Base-by-base conservation (phyloP, 78 protist genomes). In the Dictyostelium citrinum region DNA sequence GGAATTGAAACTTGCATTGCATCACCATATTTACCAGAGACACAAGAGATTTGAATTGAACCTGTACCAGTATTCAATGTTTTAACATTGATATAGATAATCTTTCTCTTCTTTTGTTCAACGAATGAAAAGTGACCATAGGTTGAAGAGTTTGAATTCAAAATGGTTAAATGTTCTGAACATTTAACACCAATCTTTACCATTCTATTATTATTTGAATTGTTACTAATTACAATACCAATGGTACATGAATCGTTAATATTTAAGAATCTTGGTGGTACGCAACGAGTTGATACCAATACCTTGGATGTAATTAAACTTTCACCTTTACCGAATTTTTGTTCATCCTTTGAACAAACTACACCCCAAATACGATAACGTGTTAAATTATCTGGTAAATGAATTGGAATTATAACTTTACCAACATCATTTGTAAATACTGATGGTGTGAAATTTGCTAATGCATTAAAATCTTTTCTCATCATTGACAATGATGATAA, bases 361-460 rank as follows among this genome's bases (percentile, higher is more conserved):
- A 88, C 76, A 78, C 86, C 93, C 93, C 93, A 88, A 46, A 88
- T 78, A 55, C 93, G 70, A 39, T 88, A 88, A 78, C 93, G 84
- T 20, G 93, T 88, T 3, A 88, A 74, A 60, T 88, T 88, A 20
- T 88, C 93, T 61, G 93, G 93, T 29, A 88, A 43, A 68, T 81
- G 82, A 20, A 88, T 72, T 37, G 93, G 85, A 41, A 88, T 88
- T 9, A 33, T 43, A 12, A 61, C 68, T 37, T 79, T 39, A 35
- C 93, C 93, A 2, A 5, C 14, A 4, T 58, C 80, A 39, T 88
- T 72, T 9, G 93, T 88, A 11, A 29, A 24, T 24, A 35, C 81
- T n/a, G 93, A 88, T 61, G 93, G 93, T 31, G 93, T 88, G 39
- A 88, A 88, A 51, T 88, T 88, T 14, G 93, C 93, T 2, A 88